Base-by-base conservation (phyloP, 2,329 filamentous ascomycete species). In the Neofusicoccum umdonicola region DNA sequence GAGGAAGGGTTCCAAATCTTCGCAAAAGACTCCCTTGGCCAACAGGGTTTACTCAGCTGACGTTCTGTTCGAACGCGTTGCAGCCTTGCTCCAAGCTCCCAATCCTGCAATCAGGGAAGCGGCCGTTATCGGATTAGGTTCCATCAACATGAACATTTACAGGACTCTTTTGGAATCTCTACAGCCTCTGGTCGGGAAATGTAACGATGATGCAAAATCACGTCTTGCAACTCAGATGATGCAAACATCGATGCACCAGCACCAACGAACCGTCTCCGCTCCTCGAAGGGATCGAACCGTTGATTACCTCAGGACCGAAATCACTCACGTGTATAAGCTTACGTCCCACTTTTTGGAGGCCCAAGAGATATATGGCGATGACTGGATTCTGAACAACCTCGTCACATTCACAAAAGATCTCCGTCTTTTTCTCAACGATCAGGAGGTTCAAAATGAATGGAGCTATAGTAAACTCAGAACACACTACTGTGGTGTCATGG, bases 121-220 rank as follows among this genome's bases (percentile, higher is more conserved):
- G 1, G 93, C 97, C 15, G 95, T 98, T 9, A 85, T 91, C 35
- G 93, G 94, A 2, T 87, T 99, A 73, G 95, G 95, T 0, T 96
- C 94, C 0, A 97, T 98, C 74, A 98, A 98, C 72, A 87, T 92
- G 62, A 94, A 96, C 71, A 90, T 98, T 4, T 99, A 97, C 72
- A 90, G 91, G 65, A 95, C 92, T 0, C 81, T 99, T 12, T 84
- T 99, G 0, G 93, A 99, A 73, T 93, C 93, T 54, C 81, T 99
- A 2, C 92, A 97, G 75, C 90, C 91, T 13, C 92, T 92, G 51
- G 93, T 97, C 5, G 88, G 88, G 44, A 88, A 88, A 19, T 97
- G 93, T 76, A 94, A 93, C 67, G 90, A 96, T 69, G 93, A 97
- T 73, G 92, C 93, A 9, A 91, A 93, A 71, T 87, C 89, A 42